These are phyloP conservation scores for Citropsis articulata DNA, from an alignment of 345 rosid genomes.

Conservation along the genomic window DNA sequence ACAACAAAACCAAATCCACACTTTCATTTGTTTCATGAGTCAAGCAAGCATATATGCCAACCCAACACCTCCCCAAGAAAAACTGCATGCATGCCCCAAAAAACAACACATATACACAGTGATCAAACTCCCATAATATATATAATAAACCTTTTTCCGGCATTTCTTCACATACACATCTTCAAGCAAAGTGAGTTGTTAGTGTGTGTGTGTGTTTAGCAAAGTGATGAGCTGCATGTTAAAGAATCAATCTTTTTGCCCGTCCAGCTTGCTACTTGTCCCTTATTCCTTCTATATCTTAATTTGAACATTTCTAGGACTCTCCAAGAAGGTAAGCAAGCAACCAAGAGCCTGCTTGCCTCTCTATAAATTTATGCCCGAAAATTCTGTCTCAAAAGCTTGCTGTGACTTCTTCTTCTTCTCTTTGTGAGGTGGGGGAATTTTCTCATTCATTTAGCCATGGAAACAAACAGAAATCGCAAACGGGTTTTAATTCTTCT, in stretches of 20 bases:
- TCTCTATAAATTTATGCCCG: constrained; percentile 16
- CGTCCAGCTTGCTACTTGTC: constrained; percentile 22
- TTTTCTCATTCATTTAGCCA: constrained; percentile 7
- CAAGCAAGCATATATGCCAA: constrained; percentile 86
- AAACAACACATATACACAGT: not conserved
- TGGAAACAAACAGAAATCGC: constrained; percentile 33
- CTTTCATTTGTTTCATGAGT: constrained; percentile 30
- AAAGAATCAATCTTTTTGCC: constrained; percentile 50
- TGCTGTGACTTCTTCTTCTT: not conserved
- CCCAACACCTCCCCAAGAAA: not conserved
- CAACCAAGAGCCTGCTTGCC: not conserved
- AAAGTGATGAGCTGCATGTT: constrained; percentile 33
- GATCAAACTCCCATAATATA: constrained; percentile 9
- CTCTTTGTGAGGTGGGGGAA: constrained; percentile 6
- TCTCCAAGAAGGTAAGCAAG: not conserved
- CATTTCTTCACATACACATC: constrained; percentile 35
- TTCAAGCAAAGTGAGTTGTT: constrained; percentile 33
- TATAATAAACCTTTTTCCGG: constrained; percentile 10
- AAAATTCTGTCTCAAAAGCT: not conserved
- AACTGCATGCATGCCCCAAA: constrained; percentile 8
- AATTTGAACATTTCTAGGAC: constrained; percentile 12
- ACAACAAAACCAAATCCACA: constrained; percentile 31
- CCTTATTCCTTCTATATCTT: constrained; percentile 19
- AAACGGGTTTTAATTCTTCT: constrained; percentile 27
- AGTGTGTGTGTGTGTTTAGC: not conserved